These are phyloP conservation scores for Uncinocarpus reesii DNA, from an alignment of 2,329 filamentous ascomycete genomes.

Conservation along the genomic window DNA sequence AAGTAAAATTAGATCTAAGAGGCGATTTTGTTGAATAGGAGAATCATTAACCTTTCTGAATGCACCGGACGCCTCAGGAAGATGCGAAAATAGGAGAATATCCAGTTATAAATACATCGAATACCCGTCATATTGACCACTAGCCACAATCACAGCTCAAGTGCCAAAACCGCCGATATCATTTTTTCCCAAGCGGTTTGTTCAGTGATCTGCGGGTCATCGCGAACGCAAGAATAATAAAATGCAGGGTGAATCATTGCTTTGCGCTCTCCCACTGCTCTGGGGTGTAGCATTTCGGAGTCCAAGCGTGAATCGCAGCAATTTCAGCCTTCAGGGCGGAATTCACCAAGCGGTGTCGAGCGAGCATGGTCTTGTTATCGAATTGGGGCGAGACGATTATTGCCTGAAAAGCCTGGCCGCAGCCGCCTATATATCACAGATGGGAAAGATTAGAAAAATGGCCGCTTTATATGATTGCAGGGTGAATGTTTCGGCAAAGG, in stretches of 20 bases:
- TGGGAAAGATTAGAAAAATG: no score
- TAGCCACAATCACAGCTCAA: no score
- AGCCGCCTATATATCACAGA: constrained; percentile 46
- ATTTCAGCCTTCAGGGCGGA: constrained; percentile 75
- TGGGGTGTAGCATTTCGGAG: constrained; percentile 82
- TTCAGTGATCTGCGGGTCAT: no score
- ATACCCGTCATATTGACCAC: background rate
- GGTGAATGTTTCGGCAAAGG: no score
- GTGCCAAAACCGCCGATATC: no score
- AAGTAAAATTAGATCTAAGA: background rate
- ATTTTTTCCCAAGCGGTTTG: no score
- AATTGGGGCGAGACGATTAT: constrained; percentile 62
- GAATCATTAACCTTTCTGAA: background rate
- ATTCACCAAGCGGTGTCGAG: constrained; percentile 80
- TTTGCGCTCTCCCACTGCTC: constrained; percentile 73
- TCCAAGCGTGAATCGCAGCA: constrained; percentile 87
- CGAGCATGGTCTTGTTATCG: constrained; percentile 62
- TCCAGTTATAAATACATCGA: constrained; percentile 9
- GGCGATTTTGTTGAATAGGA: background rate
- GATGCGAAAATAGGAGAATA: background rate
- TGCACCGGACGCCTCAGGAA: background rate
- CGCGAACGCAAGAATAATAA: no score
- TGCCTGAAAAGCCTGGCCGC: constrained; percentile 60
- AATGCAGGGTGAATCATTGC: no score
- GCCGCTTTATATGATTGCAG: no score